Evolutionary conservation across 495 filamentous ascomycete genomes (phyloP).

Genomic region (Chaetomium fimeti): DNA sequence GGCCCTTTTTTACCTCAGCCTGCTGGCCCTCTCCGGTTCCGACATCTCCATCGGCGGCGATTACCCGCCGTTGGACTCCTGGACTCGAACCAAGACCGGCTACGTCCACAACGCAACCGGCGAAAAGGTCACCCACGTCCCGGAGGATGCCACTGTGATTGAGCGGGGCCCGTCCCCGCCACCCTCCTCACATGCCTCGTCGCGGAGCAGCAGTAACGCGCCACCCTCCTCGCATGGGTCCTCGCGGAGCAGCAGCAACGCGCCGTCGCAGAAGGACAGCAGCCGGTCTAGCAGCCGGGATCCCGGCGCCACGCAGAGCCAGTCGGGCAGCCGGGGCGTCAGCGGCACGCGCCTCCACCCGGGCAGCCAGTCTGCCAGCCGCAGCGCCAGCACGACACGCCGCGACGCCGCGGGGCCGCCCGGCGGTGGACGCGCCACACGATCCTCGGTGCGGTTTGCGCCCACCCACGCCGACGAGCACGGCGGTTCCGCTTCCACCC

Average conservation of each 20-base stretch:
- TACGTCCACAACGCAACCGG: background rate
- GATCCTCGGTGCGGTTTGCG: too few relatives aligned
- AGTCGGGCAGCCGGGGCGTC: background rate
- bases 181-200: background rate
- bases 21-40: background rate
- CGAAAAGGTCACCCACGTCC: background rate
- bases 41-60: background rate
- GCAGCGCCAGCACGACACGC: background rate
- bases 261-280: background rate
- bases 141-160: background rate
- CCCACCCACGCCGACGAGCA: too few relatives aligned
- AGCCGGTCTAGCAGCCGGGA: background rate
- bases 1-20: background rate
- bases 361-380: background rate
- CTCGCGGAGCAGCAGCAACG: background rate
- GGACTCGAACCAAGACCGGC: background rate
- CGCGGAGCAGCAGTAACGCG: background rate
- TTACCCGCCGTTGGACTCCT: background rate
- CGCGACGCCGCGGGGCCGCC: too few relatives aligned
- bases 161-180: too few relatives aligned
- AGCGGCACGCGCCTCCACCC: background rate
- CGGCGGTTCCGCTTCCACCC: too few relatives aligned
- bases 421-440: too few relatives aligned
- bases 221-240: too few relatives aligned
- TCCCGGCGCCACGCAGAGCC: background rate